Percentiles rank a stretch among this genome's conserved stretches.
Evolutionary conservation across 2,329 filamentous ascomycete species (phyloP).

Genomic region (Scolecobasidium constrictum): DNA sequence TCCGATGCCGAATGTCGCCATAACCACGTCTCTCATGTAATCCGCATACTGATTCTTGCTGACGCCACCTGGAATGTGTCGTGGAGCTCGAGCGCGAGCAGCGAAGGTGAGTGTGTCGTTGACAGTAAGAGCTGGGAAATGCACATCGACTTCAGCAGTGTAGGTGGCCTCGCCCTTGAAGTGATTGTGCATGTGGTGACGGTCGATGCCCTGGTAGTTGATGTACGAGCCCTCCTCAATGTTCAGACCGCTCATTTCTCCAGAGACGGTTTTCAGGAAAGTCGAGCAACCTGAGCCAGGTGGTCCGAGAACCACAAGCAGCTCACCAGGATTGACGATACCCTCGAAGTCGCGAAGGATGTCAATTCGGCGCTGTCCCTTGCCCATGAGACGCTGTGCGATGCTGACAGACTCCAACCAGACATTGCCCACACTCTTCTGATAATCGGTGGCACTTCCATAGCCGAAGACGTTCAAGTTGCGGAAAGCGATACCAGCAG

Average conservation of each 20-base stretch:
- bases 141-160: constrained; percentile 72
- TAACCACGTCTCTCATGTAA: constrained; percentile 59
- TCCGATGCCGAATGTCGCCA: constrained; percentile 65
- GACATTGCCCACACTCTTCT: constrained; percentile 39
- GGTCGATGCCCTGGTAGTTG: constrained; percentile 68
- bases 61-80: constrained; percentile 48
- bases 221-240: constrained; percentile 61
- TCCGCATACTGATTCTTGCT: constrained; percentile 43
- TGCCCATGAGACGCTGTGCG: constrained; percentile 23
- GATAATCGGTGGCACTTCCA: constrained; percentile 38
- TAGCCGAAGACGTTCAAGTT: constrained; percentile 38
- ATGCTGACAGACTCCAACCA: constrained; percentile 29
- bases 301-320: constrained; percentile 64
- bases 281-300: constrained; percentile 66
- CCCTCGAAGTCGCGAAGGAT: constrained; percentile 60
- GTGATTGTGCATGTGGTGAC: constrained; percentile 63
- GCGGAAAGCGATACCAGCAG: constrained; percentile 35
- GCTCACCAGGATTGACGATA: constrained; percentile 58
- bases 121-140: constrained; percentile 67
- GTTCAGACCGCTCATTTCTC: constrained; percentile 71
- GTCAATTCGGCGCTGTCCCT: constrained; percentile 38
- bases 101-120: constrained; percentile 73
- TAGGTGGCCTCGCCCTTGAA: constrained; percentile 83
- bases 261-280: constrained; percentile 72
- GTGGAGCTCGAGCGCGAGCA: constrained; percentile 56